Percentiles rank a stretch among this genome's conserved stretches.
These are phyloP conservation scores for Sporothrix pseudoabietina DNA, from an alignment of 2,329 filamentous ascomycete species.

Conservation along the genomic window DNA sequence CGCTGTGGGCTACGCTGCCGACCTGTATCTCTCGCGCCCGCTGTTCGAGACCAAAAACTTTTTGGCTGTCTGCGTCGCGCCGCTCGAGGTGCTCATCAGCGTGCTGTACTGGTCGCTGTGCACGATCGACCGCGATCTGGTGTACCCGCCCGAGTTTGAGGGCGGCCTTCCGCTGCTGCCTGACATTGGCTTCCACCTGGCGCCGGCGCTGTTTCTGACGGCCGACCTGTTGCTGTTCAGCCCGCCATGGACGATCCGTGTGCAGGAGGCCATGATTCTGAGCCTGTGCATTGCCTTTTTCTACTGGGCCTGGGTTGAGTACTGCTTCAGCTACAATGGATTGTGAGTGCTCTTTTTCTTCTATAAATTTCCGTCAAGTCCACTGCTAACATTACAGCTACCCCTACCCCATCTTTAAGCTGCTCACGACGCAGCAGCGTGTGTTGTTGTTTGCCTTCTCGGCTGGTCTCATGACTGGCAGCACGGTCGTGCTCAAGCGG, in stretches of 20 bases:
- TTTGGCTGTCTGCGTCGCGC: slow-evolving; percentile 65
- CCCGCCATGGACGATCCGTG: slow-evolving; percentile 70
- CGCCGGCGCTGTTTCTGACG: slow-evolving; percentile 65
- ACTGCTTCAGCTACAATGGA: slow-evolving; percentile 68
- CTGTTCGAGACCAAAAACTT: slow-evolving; percentile 69
- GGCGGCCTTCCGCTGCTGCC: slow-evolving; percentile 57
- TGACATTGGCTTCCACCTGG: slow-evolving; percentile 65
- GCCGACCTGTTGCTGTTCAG: slow-evolving; percentile 69
- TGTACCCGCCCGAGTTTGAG: slow-evolving; percentile 59
- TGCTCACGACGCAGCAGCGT: slow-evolving; percentile 67
- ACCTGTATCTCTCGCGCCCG: slow-evolving; percentile 59
- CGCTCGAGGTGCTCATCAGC: slow-evolving; percentile 70
- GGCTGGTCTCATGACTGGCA: slow-evolving; percentile 70
- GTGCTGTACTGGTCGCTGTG: slow-evolving; percentile 73
- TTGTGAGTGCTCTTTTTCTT: slow-evolving; percentile 49
- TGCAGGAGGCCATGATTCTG: slow-evolving; percentile 60
- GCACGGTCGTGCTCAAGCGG: slow-evolving; percentile 69
- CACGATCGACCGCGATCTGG: slow-evolving; percentile 55
- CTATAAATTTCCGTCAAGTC: not conserved
- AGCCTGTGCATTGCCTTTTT: slow-evolving; percentile 62
- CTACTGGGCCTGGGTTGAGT: slow-evolving; percentile 79
- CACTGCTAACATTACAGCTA: slow-evolving; percentile 57
- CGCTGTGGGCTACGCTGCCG: slow-evolving; percentile 61
- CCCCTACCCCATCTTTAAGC: slow-evolving; percentile 80
- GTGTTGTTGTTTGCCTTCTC: slow-evolving; percentile 68